Conservation (phyloP, 1,139 yeast genomes). For the Yamadazyma siamensis region DNA sequence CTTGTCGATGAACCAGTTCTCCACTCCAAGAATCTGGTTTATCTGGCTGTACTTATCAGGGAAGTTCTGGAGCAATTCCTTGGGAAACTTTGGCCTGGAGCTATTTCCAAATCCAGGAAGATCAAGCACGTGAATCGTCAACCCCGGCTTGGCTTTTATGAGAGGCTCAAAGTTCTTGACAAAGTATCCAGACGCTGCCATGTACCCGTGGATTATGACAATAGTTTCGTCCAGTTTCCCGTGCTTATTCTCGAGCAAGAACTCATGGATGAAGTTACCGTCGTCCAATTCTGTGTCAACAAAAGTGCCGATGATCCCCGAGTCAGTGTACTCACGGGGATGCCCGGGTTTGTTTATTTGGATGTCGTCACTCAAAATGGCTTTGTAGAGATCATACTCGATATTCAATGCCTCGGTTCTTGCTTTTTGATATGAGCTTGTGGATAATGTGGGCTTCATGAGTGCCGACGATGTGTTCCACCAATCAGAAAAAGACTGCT, state of each 20-base stretch:
- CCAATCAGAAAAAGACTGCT: conserved; percentile 37
- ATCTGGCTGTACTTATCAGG: conserved; percentile 21
- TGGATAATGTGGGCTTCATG: conserved; percentile 18
- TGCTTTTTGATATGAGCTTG: conserved; percentile 17
- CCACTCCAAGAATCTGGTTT: conserved; percentile 31
- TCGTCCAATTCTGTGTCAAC: conserved; percentile 31
- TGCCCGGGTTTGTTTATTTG: conserved; percentile 18
- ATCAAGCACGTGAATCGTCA: conserved; percentile 35
- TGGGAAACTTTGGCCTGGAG: conserved; percentile 38
- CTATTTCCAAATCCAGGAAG: conserved; percentile 48
- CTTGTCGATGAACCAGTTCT: conserved; percentile 43
- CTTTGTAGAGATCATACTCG: conserved; percentile 35
- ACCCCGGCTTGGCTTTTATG: conserved; percentile 30
- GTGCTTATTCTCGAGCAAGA: conserved; percentile 27
- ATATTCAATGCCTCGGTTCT: conserved; percentile 23
- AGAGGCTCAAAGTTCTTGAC: conserved; percentile 36
- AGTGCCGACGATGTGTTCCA: conserved; percentile 31
- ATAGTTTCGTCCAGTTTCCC: conserved; percentile 17
- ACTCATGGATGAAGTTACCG: conserved; percentile 35
- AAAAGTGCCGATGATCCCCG: conserved; percentile 20
- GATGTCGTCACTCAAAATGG: conserved; percentile 32
- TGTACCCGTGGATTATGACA: conserved; percentile 43
- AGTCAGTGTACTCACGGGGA: conserved; percentile 6
- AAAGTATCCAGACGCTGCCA: conserved; percentile 47
- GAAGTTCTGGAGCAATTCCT: conserved; percentile 23